Evolutionary conservation across 2,329 filamentous ascomycete species (phyloP).

Genomic region (Colletotrichum abscissum): DNA sequence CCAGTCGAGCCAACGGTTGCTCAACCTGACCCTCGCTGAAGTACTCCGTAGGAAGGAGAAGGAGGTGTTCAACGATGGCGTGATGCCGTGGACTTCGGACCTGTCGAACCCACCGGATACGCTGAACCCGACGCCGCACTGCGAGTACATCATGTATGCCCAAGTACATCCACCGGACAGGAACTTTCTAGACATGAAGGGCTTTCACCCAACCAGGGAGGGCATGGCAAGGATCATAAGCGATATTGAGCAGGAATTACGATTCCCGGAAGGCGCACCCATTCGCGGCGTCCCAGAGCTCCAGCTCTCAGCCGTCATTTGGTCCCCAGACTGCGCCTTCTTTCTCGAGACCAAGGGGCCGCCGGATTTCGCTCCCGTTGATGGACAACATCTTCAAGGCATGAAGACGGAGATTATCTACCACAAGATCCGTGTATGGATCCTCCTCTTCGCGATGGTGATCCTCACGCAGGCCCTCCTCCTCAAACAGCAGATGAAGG

Average conservation of each 20-base stretch:
- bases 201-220: conserved; percentile 46
- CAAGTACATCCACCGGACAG: conserved; percentile 74
- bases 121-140: conserved; percentile 75
- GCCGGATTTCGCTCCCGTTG: conserved; percentile 61
- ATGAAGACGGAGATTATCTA: conserved; percentile 71
- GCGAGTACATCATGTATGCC: conserved; percentile 89
- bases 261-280: conserved; percentile 70
- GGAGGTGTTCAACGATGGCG: conserved; percentile 64
- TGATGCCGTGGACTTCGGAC: conserved; percentile 82
- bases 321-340: conserved; percentile 76
- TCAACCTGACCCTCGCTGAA: conserved; percentile 78
- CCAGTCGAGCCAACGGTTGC: conserved; percentile 68
- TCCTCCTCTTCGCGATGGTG: conserved; percentile 66
- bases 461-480: conserved; percentile 71
- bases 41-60: conserved; percentile 74
- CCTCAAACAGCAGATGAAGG: conserved; percentile 73
- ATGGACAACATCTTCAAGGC: conserved; percentile 67
- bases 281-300: conserved; percentile 65
- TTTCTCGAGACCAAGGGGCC: conserved; percentile 74
- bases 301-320: conserved; percentile 72
- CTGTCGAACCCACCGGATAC: conserved; percentile 70
- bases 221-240: conserved; percentile 54
- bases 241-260: conserved; percentile 72
- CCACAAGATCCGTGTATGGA: conserved; percentile 67
- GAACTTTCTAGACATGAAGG: conserved; percentile 46